Conservation (phyloP, 2,329 filamentous ascomycete species). For the Ophiostoma australiae region DNA sequence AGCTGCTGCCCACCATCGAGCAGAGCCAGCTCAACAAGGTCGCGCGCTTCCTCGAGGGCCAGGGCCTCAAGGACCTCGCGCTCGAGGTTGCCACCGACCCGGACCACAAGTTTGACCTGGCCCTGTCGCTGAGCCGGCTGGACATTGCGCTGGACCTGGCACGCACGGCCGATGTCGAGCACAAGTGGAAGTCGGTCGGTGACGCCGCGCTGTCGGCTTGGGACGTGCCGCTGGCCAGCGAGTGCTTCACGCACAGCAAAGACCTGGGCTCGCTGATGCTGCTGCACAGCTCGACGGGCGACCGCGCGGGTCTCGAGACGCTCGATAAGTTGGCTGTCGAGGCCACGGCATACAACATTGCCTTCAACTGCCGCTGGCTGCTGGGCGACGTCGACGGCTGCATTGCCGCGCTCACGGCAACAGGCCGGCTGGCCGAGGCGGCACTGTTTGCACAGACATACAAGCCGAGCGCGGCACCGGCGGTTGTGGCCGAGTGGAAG, state of each 20-base stretch:
- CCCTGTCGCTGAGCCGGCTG: constrained; percentile 75
- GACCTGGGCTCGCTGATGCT: constrained; percentile 84
- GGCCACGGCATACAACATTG: constrained; percentile 81
- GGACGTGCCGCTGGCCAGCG: constrained; percentile 82
- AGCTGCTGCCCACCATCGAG: constrained; percentile 78
- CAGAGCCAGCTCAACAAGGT: constrained; percentile 97
- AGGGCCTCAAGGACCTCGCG: constrained; percentile 80
- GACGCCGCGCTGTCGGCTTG: constrained; percentile 82
- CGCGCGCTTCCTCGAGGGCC: constrained; percentile 88
- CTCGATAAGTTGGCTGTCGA: constrained; percentile 71
- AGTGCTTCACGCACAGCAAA: constrained; percentile 87
- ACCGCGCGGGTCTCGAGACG: constrained; percentile 66
- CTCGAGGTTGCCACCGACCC: constrained; percentile 90
- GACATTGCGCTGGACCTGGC: constrained; percentile 82
- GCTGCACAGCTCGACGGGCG: constrained; percentile 78
- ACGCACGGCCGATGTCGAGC: constrained; percentile 76
- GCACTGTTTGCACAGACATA: constrained; percentile 94
- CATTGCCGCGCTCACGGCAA: constrained; percentile 71
- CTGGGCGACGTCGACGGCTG: constrained; percentile 77
- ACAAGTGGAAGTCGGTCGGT: constrained; percentile 97
- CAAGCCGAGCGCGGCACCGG: constrained; percentile 70
- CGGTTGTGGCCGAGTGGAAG: constrained; percentile 75
- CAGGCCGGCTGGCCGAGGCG: constrained; percentile 75
- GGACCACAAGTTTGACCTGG: constrained; percentile 94
- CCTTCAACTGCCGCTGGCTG: constrained; percentile 86